phyloP scores from a whole-genome alignment of 345 rosid genomes.

The Triadica sebifera region DNA sequence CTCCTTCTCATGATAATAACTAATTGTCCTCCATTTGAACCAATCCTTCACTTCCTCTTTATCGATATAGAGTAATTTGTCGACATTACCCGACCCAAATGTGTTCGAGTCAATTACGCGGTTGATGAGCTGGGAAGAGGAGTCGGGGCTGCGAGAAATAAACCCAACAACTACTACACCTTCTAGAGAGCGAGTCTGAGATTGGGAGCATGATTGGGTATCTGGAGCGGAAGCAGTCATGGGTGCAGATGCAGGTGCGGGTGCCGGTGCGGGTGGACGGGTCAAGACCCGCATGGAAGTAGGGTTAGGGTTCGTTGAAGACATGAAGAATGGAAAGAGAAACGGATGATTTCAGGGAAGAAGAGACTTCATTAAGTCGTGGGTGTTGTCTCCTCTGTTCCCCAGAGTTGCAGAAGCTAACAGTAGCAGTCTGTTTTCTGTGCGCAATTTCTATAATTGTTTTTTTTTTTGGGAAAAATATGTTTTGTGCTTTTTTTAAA shows the following conservation, averaged over 20 bases:
- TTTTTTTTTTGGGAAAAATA: no score
- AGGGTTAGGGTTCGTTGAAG: conserved; percentile 38
- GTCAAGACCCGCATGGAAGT: conserved; percentile 68
- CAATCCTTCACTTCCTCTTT: conserved; percentile 52
- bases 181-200: conserved; percentile 32
- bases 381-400: not conserved
- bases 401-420: no score
- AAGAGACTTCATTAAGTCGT: not conserved
- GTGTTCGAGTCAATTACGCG: conserved; percentile 54
- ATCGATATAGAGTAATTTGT: conserved; percentile 35
- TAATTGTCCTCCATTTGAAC: conserved; percentile 61
- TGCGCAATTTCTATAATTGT: no score
- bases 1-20: conserved; percentile 62
- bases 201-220: conserved; percentile 20
- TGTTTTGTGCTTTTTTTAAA: no score
- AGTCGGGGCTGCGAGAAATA: conserved; percentile 50
- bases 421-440: no score
- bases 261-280: conserved; percentile 51
- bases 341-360: not conserved
- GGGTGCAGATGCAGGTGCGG: conserved; percentile 22
- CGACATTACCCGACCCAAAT: conserved; percentile 64
- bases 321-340: conserved; percentile 29
- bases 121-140: conserved; percentile 63
- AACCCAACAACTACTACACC: conserved; percentile 77
- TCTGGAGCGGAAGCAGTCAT: conserved; percentile 25